These are phyloP conservation scores for Saccharomycopsis phalli DNA, from an alignment of 1,139 yeast genomes.

Conservation along the genomic window DNA sequence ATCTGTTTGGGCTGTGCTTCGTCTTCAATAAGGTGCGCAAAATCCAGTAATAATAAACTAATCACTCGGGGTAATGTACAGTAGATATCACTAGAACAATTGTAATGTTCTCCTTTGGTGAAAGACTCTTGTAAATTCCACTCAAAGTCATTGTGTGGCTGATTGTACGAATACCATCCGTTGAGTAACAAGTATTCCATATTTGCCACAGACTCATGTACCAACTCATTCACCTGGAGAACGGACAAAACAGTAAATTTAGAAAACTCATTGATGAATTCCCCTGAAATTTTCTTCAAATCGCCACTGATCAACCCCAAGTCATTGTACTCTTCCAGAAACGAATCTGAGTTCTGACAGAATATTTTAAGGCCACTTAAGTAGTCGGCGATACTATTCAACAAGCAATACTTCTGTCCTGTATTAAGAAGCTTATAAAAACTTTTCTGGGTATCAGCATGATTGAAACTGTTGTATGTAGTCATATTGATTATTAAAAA, in stretches of 20 bases:
- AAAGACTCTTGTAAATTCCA: slow-evolving; percentile 2
- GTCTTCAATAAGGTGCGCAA: neutral
- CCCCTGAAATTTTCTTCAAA: slow-evolving; percentile 2
- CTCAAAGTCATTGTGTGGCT: slow-evolving; percentile 10
- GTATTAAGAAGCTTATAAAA: neutral
- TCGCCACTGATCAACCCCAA: slow-evolving; percentile 1
- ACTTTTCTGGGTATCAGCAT: neutral
- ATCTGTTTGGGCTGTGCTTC: neutral
- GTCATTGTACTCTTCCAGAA: neutral
- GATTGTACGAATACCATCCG: slow-evolving; percentile 10
- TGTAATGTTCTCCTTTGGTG: slow-evolving; percentile 6
- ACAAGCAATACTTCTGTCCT: slow-evolving; percentile 2
- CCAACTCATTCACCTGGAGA: neutral
- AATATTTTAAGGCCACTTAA: slow-evolving; percentile 1
- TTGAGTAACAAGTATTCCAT: slow-evolving; percentile 5
- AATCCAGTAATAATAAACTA: neutral
- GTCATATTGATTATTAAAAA: too few species aligned
- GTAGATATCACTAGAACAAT: slow-evolving; percentile 5
- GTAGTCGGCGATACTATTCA: slow-evolving; percentile 2
- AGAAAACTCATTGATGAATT: neutral
- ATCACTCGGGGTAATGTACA: slow-evolving; percentile 12
- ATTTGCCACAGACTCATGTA: slow-evolving; percentile 1
- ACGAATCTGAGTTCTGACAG: neutral
- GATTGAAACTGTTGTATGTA: neutral
- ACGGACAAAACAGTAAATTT: neutral